Evolutionary conservation across 2,329 filamentous ascomycete species (phyloP).

Genomic region (Fusarium sp.): DNA sequence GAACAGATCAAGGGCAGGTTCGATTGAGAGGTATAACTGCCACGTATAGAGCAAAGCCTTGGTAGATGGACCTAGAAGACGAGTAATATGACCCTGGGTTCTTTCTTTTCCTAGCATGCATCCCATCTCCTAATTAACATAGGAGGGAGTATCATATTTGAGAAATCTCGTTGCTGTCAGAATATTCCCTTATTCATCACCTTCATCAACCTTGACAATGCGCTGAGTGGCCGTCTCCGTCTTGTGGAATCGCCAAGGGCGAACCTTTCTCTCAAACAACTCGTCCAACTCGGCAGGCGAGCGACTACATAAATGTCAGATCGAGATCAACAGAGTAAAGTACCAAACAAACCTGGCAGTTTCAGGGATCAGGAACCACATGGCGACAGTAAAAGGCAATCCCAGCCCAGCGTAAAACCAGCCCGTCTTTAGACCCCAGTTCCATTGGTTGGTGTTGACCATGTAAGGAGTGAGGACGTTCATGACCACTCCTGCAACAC

Average conservation of each 20-base stretch:
- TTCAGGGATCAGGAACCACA: neutral
- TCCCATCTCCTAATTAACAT: neutral
- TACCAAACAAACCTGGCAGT: neutral
- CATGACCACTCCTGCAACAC: slow-evolving; percentile 41
- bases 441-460: slow-evolving; percentile 47
- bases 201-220: neutral
- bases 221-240: slow-evolving; percentile 15
- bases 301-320: slow-evolving; percentile 1
- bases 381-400: neutral
- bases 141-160: no score
- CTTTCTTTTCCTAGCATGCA: neutral
- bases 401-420: slow-evolving; percentile 44
- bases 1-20: neutral
- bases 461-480: slow-evolving; percentile 48
- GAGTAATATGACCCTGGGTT: accelerated
- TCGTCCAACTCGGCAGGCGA: slow-evolving; percentile 50
- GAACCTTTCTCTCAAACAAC: slow-evolving; percentile 43
- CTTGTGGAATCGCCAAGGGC: slow-evolving; percentile 27
- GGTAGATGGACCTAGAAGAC: neutral
- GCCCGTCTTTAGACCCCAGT: slow-evolving; percentile 49
- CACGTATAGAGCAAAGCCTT: neutral
- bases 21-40: neutral
- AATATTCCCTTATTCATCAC: neutral
- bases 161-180: neutral
- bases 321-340: neutral